A percentile compares a stretch with the other conserved stretches of the same genome.
Conservation (phyloP, 495 filamentous ascomycete genomes). For the Tuber microsphaerosporum region DNA sequence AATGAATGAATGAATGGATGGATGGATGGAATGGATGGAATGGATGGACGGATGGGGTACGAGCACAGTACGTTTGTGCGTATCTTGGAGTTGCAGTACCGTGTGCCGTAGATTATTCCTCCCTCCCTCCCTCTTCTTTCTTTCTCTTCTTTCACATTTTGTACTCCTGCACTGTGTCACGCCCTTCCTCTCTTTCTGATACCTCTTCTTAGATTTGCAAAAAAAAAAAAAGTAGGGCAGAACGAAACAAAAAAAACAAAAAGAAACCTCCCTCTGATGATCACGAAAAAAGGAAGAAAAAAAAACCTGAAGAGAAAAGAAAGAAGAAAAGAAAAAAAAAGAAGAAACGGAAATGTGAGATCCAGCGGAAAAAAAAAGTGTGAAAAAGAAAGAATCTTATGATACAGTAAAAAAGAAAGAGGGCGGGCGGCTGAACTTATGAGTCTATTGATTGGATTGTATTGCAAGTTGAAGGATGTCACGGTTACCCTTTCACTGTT, state of each 20-base stretch:
- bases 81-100: not conserved
- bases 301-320: not conserved
- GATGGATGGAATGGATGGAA: slow-evolving; percentile 2
- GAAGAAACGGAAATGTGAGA: not conserved
- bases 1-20: slow-evolving; percentile 4
- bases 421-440: not conserved
- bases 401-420: not conserved
- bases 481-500: not conserved
- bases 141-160: not conserved
- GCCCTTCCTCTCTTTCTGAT: not conserved
- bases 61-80: slow-evolving; percentile 3
- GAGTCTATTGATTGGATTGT: not conserved
- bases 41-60: slow-evolving; percentile 3
- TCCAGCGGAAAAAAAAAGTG: not conserved
- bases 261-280: not conserved
- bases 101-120: slow-evolving; percentile 4
- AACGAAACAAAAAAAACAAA: not conserved
- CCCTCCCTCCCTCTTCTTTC: not conserved
- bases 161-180: not conserved
- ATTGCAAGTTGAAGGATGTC: not conserved
- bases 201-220: not conserved
- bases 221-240: not conserved
- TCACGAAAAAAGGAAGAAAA: not conserved
- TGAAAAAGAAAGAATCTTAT: not conserved
- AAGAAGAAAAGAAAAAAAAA: too few species aligned